These are phyloP conservation scores for Penicillium lividum DNA, from an alignment of 495 filamentous ascomycete species.

Conservation along the genomic window DNA sequence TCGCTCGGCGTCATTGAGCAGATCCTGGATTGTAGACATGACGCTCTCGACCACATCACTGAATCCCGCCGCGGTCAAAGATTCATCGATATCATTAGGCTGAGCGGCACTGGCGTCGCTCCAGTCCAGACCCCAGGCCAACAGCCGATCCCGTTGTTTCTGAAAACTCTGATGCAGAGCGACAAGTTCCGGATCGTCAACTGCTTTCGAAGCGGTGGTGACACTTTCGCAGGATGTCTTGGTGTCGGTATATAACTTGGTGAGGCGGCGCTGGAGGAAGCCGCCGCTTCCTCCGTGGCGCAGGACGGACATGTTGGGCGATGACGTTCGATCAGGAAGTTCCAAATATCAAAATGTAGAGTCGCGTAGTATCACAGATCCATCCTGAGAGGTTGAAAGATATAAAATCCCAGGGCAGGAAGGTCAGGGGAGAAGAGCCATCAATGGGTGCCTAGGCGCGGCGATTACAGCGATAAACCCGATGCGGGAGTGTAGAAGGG, in stretches of 20 bases:
- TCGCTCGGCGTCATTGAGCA: conserved; percentile 80
- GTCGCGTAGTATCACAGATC: conserved; percentile 12
- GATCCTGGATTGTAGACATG: conserved; percentile 84
- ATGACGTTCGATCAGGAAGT: conserved; percentile 28
- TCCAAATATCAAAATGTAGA: conserved; percentile 5
- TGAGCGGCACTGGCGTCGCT: conserved; percentile 66
- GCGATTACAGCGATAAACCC: conserved; percentile 31
- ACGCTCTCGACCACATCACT: conserved; percentile 87
- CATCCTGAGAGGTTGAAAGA: conserved; percentile 15
- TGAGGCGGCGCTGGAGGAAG: conserved; percentile 68
- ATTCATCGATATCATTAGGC: conserved; percentile 83
- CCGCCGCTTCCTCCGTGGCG: conserved; percentile 46
- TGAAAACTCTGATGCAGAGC: conserved; percentile 58
- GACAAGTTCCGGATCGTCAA: conserved; percentile 54
- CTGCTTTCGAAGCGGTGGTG: conserved; percentile 65
- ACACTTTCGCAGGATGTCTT: conserved; percentile 85
- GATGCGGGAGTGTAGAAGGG: conserved; percentile 29
- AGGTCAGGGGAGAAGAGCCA: conserved; percentile 11
- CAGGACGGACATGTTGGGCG: conserved; percentile 50
- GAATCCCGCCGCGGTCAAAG: conserved; percentile 76
- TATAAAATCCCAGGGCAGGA: conserved; percentile 8
- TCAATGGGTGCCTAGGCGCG: conserved; percentile 28
- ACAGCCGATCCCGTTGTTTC: conserved; percentile 62
- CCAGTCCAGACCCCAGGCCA: conserved; percentile 92
- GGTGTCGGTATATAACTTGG: conserved; percentile 88